Percentiles rank a stretch among this genome's conserved stretches.
Conservation (phyloP, 805 yeast genomes). For the Hanseniaspora occidentalis region DNA sequence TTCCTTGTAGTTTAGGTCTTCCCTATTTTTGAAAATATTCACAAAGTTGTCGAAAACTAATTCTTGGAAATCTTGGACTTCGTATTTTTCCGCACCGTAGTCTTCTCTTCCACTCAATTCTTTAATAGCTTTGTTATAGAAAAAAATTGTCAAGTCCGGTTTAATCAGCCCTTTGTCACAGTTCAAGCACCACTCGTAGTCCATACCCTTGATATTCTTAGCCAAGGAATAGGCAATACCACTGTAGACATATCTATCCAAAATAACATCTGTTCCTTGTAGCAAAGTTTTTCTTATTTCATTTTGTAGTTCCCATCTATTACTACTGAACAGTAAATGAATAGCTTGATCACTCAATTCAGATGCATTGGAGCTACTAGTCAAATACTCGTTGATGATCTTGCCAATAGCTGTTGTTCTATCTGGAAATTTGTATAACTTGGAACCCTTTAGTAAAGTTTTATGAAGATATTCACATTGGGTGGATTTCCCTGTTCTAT, state of each 20-base stretch:
- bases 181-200: conserved; percentile 60
- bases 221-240: conserved; percentile 91
- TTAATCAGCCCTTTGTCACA: conserved; percentile 79
- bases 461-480: conserved; percentile 41
- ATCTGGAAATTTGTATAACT: conserved; percentile 70
- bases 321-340: conserved; percentile 82
- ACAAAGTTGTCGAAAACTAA: conserved; percentile 53
- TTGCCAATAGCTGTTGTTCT: conserved; percentile 72
- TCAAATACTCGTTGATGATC: conserved; percentile 62
- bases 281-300: conserved; percentile 33
- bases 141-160: conserved; percentile 76
- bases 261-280: conserved; percentile 46
- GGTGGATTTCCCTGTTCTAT: conserved; percentile 88
- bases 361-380: conserved; percentile 34
- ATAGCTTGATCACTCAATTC: conserved; percentile 55
- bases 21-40: conserved; percentile 28
- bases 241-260: conserved; percentile 85
- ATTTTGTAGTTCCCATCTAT: conserved; percentile 75
- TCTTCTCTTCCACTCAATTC: conserved; percentile 47
- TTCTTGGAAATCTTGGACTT: conserved; percentile 58
- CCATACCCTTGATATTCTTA: conserved; percentile 39
- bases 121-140: conserved; percentile 36
- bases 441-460: conserved; percentile 14
- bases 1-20: conserved; percentile 11
- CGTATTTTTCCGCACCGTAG: conserved; percentile 93